Conservation (phyloP, 805 yeast genomes). For the Candida railenensis region DNA sequence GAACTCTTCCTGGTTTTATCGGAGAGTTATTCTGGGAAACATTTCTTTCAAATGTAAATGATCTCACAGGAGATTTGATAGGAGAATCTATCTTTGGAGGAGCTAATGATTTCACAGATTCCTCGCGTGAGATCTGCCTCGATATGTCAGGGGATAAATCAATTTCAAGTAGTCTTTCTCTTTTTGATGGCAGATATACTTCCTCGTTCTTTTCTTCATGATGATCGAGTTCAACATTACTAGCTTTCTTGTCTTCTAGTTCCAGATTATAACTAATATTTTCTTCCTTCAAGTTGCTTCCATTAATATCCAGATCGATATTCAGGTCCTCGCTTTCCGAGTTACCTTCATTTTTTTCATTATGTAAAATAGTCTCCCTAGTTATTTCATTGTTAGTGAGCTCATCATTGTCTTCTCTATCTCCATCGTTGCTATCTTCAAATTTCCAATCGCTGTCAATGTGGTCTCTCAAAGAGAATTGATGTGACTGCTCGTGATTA, state of each 20-base stretch:
- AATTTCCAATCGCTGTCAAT: constrained; percentile 37
- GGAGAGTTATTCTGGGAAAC: neutral
- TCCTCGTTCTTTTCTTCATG: neutral
- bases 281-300: neutral
- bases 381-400: constrained; percentile 21
- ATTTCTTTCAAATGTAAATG: neutral
- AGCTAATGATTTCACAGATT: constrained; percentile 4
- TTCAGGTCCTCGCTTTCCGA: neutral
- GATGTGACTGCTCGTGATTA: constrained; percentile 10
- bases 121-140: neutral
- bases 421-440: constrained; percentile 40
- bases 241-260: neutral
- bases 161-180: constrained; percentile 1
- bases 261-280: too few relatives aligned
- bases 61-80: neutral
- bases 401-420: constrained; percentile 36
- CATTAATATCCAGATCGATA: neutral
- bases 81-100: constrained; percentile 3
- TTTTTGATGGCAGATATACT: neutral
- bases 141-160: constrained; percentile 6
- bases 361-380: neutral
- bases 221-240: neutral
- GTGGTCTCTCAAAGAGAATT: constrained; percentile 27
- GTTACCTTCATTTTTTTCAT: too few relatives aligned
- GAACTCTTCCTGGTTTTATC: neutral